Percentiles rank a stretch among this genome's conserved stretches.
Conservation (phyloP, 805 yeast species). For the Metschnikowia baotianmanensis region DNA sequence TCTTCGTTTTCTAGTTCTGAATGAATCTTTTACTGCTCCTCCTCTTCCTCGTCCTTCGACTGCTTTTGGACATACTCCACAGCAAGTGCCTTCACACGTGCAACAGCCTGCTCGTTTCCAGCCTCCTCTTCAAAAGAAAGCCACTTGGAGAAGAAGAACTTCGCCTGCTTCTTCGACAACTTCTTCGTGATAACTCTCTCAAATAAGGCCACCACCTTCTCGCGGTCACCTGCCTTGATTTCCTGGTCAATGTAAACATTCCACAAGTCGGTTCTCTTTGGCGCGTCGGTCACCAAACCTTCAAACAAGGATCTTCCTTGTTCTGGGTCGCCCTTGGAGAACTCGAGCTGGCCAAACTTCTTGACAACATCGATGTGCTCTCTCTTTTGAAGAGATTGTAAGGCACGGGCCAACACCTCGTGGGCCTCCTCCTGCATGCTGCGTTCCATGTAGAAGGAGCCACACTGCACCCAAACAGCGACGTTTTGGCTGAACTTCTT, state of each 20-base stretch:
- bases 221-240: conserved; percentile 59
- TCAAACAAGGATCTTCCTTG: conserved; percentile 94
- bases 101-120: conserved; percentile 67
- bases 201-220: conserved; percentile 71
- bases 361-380: conserved; percentile 76
- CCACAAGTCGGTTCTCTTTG: conserved; percentile 93
- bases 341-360: conserved; percentile 88
- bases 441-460: conserved; percentile 67
- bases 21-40: conserved; percentile 9
- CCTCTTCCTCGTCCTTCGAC: conserved; percentile 15
- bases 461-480: conserved; percentile 80
- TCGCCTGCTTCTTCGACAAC: conserved; percentile 83
- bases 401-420: conserved; percentile 68
- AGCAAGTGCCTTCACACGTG: conserved; percentile 89
- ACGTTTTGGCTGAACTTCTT: conserved; percentile 75
- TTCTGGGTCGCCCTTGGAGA: conserved; percentile 82
- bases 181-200: conserved; percentile 73
- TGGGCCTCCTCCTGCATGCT: conserved; percentile 60
- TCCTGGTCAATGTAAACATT: conserved; percentile 94
- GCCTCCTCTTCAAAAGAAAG: conserved; percentile 69
- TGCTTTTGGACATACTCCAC: conserved; percentile 60
- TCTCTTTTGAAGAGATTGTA: conserved; percentile 67
- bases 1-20: no score
- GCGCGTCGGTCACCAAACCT: conserved; percentile 85
- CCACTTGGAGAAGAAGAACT: conserved; percentile 94